Conservation (phyloP, 1,284 basidiomycete genomes). For the Meira nashicola region DNA sequence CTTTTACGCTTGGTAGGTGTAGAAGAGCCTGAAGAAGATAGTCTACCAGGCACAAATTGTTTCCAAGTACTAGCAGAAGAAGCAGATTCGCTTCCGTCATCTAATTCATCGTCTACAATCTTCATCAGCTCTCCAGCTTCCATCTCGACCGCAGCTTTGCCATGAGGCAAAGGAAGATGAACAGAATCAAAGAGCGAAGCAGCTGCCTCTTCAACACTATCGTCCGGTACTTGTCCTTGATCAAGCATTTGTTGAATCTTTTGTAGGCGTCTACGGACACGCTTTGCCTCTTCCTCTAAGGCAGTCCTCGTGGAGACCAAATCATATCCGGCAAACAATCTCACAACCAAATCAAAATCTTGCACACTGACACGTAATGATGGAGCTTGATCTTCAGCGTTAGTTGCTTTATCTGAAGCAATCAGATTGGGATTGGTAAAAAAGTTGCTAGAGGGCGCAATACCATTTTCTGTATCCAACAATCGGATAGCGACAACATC, state of each 20-base stretch:
- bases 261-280: conserved; percentile 76
- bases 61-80: conserved; percentile 39
- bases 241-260: conserved; percentile 93
- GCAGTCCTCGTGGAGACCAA: conserved; percentile 78
- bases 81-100: conserved; percentile 56
- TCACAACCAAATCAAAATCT: conserved; percentile 29
- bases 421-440: conserved; percentile 29
- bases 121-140: conserved; percentile 64
- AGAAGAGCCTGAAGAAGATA: neutral
- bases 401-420: conserved; percentile 19
- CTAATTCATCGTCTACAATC: conserved; percentile 78
- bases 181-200: conserved; percentile 86
- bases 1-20: neutral
- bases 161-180: conserved; percentile 55
- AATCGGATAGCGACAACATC: conserved; percentile 82
- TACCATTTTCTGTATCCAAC: conserved; percentile 58
- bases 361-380: conserved; percentile 26
- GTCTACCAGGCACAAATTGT: conserved; percentile 19
- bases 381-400: conserved; percentile 11
- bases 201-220: conserved; percentile 70
- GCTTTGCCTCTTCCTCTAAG: conserved; percentile 81
- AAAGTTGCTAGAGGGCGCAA: conserved; percentile 54
- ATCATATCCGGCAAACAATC: conserved; percentile 65
- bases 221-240: conserved; percentile 79
- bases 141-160: conserved; percentile 23